Evolutionary conservation across 805 yeast genomes (phyloP), one percentile per base, ranked within the genome.

Genomic region (Suhomyces tanzawaensis): DNA sequence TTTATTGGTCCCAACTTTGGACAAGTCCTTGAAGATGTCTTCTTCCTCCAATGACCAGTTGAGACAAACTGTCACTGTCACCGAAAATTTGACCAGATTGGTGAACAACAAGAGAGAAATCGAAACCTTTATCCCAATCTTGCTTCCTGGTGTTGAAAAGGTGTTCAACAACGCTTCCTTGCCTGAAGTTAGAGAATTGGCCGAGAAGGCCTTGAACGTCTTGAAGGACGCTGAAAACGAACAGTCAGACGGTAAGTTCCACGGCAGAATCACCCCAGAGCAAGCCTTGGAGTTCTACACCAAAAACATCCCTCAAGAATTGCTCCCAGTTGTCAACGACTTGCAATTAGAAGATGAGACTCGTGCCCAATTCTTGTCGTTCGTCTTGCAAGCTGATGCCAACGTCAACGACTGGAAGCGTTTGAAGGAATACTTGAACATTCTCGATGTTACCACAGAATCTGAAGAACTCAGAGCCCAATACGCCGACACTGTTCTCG

Each of bases 151-250:
- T 59, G 82, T 93, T 30, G 78, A 82, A 62, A 88, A 81, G 60
- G 96, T 93, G 29, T 81, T 84, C 34, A 77, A 85, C 40, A 85
- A 90, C 37, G 98, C 98, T 29, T 83, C 97, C 7, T 72, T 87
- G 59, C 98, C 98, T 29, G 99, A 91, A 64, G 98, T 93, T 36
- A 83, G 99, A 75, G 93, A 83, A 51, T 72, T 93, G 53, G 98
- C 97, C 26, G 73, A 72, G 27, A 91, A 89, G 64, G 98, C 99
- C 1, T 71, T 85, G 42, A 58, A 68, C 7, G 98, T 91, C 29
- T 72, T 93, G 58, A 76, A 79, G 54, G 91, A 82, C 43, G 97
- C 96, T 47, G 85, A 84, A 46, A 72, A 65, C 43, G 82, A 78
- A 52, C 73, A 79, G 39, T 70, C 76, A 28, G 85, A 79, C 52